Evolutionary conservation across 169 alveolate genomes (phyloP).

Genomic region (Toxoplasma gondii): DNA sequence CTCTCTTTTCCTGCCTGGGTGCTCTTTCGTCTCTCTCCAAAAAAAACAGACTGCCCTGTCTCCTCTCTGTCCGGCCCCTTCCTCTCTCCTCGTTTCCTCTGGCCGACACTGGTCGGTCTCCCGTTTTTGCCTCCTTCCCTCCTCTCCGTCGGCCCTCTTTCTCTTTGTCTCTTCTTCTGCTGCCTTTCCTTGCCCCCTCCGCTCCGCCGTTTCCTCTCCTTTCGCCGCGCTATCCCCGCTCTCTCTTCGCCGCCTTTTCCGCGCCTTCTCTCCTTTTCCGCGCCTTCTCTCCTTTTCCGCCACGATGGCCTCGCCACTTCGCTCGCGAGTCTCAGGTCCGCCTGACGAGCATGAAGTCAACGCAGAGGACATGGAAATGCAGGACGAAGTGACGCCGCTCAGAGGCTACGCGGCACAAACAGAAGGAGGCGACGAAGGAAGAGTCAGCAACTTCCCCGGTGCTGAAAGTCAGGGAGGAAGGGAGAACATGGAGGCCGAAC

Average conservation of each 20-base stretch:
- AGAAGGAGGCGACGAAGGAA: not conserved
- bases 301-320: constrained; percentile 5
- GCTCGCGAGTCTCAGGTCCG: not conserved
- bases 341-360: not conserved
- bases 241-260: not conserved
- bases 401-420: not conserved
- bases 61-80: not conserved
- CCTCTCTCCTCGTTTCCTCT: not conserved
- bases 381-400: not conserved
- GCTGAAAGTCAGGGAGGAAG: not conserved
- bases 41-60: not conserved
- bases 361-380: not conserved
- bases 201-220: not conserved
- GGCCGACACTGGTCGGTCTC: not conserved
- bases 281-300: not conserved
- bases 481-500: not conserved
- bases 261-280: not conserved
- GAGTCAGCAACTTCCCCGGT: not conserved
- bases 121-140: not conserved
- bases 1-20: not conserved
- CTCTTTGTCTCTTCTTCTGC: not conserved
- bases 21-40: not conserved
- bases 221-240: not conserved
- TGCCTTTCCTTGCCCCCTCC: not conserved
- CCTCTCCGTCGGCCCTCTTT: not conserved